Percentiles rank a stretch among this genome's conserved stretches.
phyloP scores from a whole-genome alignment of 495 filamentous ascomycete genomes.

The Penicillium cataractarum region DNA sequence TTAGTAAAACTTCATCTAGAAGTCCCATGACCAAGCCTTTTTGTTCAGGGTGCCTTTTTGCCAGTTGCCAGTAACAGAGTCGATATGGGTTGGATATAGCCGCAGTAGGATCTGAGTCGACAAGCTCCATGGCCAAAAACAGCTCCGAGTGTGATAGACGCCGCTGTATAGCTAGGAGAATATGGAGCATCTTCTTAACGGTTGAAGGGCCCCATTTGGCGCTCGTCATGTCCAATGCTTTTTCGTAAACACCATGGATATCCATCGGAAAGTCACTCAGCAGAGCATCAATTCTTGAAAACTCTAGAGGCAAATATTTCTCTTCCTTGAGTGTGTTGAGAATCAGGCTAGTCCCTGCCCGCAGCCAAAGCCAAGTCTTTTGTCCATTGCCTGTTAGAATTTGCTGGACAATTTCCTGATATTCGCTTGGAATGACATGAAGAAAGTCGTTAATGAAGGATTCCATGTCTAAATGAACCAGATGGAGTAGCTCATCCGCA shows the following conservation, averaged over 20 bases:
- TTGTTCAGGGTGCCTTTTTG: not conserved
- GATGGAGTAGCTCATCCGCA: not conserved
- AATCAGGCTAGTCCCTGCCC: not conserved
- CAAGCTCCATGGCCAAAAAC: not conserved
- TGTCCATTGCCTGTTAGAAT: not conserved
- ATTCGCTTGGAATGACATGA: not conserved
- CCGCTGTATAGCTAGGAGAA: not conserved
- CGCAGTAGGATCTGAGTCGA: not conserved
- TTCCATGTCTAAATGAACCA: not conserved
- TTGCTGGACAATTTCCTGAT: not conserved
- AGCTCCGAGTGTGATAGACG: not conserved
- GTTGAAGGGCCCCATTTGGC: not conserved
- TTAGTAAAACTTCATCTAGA: not conserved
- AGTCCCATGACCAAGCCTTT: not conserved
- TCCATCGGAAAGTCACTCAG: not conserved
- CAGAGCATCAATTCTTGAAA: not conserved
- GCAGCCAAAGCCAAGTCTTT: constrained; percentile 1
- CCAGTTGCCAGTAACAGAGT: not conserved
- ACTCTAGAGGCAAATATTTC: not conserved
- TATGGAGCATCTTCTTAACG: not conserved
- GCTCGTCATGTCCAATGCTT: not conserved
- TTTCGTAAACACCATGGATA: not conserved
- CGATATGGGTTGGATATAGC: not conserved
- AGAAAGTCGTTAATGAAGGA: not conserved
- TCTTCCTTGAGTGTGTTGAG: not conserved